A percentile compares a stretch with the other conserved stretches of the same genome.
Evolutionary conservation across 2,329 filamentous ascomycete species (phyloP).

Genomic region (Fusarium abutilonis): DNA sequence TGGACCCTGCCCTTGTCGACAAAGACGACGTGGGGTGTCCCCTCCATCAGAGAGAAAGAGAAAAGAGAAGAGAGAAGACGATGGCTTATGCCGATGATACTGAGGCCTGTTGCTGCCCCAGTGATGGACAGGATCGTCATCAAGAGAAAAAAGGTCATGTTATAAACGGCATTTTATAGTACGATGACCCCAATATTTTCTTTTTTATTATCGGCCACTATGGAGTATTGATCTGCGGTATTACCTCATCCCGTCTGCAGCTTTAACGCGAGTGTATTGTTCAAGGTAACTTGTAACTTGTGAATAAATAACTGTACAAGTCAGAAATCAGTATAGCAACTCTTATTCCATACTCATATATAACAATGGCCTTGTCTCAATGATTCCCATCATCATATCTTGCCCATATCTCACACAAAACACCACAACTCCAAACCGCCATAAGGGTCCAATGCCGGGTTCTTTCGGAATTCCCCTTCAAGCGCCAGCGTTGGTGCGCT

Average conservation of each 20-base stretch:
- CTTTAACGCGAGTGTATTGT: slow-evolving; percentile 14
- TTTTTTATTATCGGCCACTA: background rate
- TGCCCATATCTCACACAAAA: slow-evolving; percentile 16
- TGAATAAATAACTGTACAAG: background rate
- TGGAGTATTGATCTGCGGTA: slow-evolving; percentile 14
- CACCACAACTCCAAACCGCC: slow-evolving; percentile 12
- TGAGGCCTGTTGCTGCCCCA: background rate
- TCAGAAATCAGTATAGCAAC: slow-evolving; percentile 1
- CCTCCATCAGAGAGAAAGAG: slow-evolving; percentile 1
- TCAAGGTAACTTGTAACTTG: no score
- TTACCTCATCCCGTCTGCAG: slow-evolving; percentile 28
- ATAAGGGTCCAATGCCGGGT: slow-evolving; percentile 36
- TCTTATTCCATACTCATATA: background rate
- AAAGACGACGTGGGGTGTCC: slow-evolving; percentile 10
- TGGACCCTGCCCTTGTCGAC: slow-evolving; percentile 8
- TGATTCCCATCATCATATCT: background rate
- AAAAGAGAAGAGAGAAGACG: background rate
- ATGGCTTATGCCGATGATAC: background rate
- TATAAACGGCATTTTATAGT: slow-evolving; percentile 9
- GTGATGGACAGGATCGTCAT: slow-evolving; percentile 19
- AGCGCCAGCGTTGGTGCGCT: slow-evolving; percentile 22
- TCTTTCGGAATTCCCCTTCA: slow-evolving; percentile 34
- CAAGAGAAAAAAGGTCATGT: slow-evolving; percentile 16
- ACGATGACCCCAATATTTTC: slow-evolving; percentile 1
- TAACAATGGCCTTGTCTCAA: background rate